Evolutionary conservation across 2,329 filamentous ascomycete genomes (phyloP).

Genomic region (Gremmenia infestans): DNA sequence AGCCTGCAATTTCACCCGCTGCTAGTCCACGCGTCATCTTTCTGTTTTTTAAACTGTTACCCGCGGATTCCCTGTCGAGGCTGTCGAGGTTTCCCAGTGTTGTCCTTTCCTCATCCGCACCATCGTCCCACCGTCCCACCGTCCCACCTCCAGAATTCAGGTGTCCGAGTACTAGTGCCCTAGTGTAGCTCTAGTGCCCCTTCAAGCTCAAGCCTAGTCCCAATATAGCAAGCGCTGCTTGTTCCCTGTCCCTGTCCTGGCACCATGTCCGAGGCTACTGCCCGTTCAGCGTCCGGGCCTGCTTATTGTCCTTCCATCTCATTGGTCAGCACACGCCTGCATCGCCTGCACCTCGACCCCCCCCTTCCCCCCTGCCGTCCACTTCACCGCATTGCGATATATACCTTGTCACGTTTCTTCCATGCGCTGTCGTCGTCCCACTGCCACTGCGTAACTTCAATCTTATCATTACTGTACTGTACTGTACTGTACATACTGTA

Average conservation of each 20-base stretch:
- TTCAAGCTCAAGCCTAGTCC: neutral
- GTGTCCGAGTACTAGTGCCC: neutral
- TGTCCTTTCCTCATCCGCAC: neutral
- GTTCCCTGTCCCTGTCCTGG: neutral
- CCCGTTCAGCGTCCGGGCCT: too few species aligned
- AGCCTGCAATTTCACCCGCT: conserved; percentile 18
- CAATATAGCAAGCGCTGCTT: neutral
- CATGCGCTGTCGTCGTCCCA: conserved; percentile 26
- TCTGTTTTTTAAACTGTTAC: conserved; percentile 2
- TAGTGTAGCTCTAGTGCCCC: neutral
- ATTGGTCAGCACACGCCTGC: conserved; percentile 10
- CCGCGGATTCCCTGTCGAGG: conserved; percentile 1
- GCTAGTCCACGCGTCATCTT: conserved; percentile 21
- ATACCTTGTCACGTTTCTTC: conserved; percentile 30
- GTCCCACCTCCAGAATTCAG: neutral
- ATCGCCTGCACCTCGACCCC: neutral
- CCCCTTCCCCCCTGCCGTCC: neutral
- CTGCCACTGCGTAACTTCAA: conserved; percentile 14
- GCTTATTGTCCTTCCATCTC: conserved; percentile 1
- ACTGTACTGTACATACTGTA: neutral
- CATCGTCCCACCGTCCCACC: neutral
- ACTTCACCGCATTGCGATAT: conserved; percentile 10
- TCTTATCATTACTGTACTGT: conserved; percentile 3
- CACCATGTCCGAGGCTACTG: too few species aligned
- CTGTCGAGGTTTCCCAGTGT: neutral